phyloP scores from a whole-genome alignment of 1,284 basidiomycete genomes.

The Thelephora terrestris region DNA sequence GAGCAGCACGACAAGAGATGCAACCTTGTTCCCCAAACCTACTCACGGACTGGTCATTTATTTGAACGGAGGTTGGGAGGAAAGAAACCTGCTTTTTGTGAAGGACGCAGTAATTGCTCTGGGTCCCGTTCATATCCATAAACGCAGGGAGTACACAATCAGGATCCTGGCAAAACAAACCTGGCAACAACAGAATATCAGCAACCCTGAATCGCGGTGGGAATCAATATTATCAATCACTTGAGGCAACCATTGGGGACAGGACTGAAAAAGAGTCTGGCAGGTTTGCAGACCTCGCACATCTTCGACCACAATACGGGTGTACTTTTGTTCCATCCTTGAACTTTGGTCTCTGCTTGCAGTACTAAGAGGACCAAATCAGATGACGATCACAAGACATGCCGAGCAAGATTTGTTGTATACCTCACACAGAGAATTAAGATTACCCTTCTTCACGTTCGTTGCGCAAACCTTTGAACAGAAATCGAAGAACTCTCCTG shows the following conservation, averaged over 20 bases:
- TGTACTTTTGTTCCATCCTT: slow-evolving; percentile 3
- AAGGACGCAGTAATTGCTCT: slow-evolving; percentile 35
- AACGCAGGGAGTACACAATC: neutral
- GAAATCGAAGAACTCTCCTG: too few relatives aligned
- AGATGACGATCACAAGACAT: too few relatives aligned
- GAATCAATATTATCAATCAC: neutral
- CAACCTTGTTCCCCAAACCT: slow-evolving; percentile 25
- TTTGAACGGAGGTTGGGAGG: neutral
- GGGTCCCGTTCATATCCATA: neutral
- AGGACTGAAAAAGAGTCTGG: too few relatives aligned
- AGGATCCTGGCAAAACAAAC: neutral
- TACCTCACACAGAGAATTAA: too few relatives aligned
- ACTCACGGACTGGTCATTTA: neutral
- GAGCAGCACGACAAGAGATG: slow-evolving; percentile 41
- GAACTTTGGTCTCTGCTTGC: slow-evolving; percentile 10
- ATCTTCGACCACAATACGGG: slow-evolving; percentile 12
- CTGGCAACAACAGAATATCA: neutral
- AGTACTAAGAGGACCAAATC: slow-evolving; percentile 5
- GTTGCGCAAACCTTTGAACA: too few relatives aligned
- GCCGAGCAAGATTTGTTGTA: too few relatives aligned
- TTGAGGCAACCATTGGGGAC: too few relatives aligned
- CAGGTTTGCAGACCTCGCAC: slow-evolving; percentile 6
- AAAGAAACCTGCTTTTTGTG: slow-evolving; percentile 34
- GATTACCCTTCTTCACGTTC: too few relatives aligned
- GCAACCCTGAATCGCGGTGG: neutral